Percentiles rank a stretch among this genome's conserved stretches.
Evolutionary conservation across 495 filamentous ascomycete genomes (phyloP).

Genomic region (Xylaria cubensis): DNA sequence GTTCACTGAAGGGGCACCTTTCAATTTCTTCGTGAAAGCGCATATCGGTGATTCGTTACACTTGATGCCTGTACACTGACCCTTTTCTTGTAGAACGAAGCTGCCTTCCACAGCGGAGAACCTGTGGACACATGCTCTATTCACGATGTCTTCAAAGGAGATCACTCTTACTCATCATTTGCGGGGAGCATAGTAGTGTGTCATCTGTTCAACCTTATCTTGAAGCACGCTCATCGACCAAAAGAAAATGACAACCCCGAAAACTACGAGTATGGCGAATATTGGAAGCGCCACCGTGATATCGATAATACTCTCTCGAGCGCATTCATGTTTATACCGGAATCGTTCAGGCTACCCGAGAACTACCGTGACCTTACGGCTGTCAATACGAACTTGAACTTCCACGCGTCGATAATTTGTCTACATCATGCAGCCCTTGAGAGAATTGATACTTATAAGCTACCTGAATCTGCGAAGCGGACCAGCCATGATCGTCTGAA

Average conservation of each 20-base stretch:
- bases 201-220: slow-evolving; percentile 48
- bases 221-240: slow-evolving; percentile 50
- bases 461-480: slow-evolving; percentile 42
- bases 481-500: slow-evolving; percentile 41
- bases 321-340: slow-evolving; percentile 56
- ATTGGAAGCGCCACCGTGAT: slow-evolving; percentile 55
- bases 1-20: not conserved
- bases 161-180: slow-evolving; percentile 47
- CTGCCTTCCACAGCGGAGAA: slow-evolving; percentile 45
- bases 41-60: not conserved
- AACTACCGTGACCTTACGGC: slow-evolving; percentile 47
- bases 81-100: slow-evolving; percentile 39
- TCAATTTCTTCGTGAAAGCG: not conserved
- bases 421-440: slow-evolving; percentile 52
- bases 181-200: slow-evolving; percentile 48
- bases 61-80: slow-evolving; percentile 27
- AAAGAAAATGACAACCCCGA: slow-evolving; percentile 48
- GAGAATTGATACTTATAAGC: slow-evolving; percentile 45
- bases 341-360: slow-evolving; percentile 46
- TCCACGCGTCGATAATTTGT: slow-evolving; percentile 53
- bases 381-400: slow-evolving; percentile 52
- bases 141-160: slow-evolving; percentile 45
- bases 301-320: slow-evolving; percentile 53
- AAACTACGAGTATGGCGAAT: slow-evolving; percentile 47
- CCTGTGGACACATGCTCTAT: slow-evolving; percentile 45